phyloP scores from a whole-genome alignment of 208 protist species.

The Jaenimonas drosophilae region DNA sequence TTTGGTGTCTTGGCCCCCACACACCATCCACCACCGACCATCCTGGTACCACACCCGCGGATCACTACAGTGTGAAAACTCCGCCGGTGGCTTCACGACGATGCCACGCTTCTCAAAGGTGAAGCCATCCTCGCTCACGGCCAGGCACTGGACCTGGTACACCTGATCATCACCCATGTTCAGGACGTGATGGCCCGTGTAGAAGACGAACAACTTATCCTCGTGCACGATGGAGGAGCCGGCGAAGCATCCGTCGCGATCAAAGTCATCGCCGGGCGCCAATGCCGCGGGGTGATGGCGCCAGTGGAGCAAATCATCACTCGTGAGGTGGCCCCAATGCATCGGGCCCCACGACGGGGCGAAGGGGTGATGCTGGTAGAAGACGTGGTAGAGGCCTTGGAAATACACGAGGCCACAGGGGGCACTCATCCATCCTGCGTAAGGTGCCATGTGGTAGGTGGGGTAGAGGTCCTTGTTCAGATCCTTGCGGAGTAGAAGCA shows the following conservation, averaged over 20 bases:
- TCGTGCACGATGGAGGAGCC: constrained; percentile 32
- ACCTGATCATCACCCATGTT: constrained; percentile 26
- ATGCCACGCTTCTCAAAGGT: constrained; percentile 54
- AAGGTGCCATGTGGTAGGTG: constrained; percentile 40
- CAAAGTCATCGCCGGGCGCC: constrained; percentile 48
- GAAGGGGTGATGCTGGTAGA: constrained; percentile 50
- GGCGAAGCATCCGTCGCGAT: constrained; percentile 46
- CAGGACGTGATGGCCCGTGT: constrained; percentile 58
- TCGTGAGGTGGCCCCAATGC: constrained; percentile 55
- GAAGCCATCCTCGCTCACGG: constrained; percentile 59
- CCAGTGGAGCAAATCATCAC: constrained; percentile 54
- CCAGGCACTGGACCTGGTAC: constrained; percentile 57
- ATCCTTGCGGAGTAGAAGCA: constrained; percentile 21
- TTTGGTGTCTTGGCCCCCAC: constrained; percentile 31
- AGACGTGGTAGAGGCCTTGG: constrained; percentile 49
- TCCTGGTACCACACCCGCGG: constrained; percentile 45
- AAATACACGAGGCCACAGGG: constrained; percentile 33
- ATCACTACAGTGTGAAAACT: constrained; percentile 37
- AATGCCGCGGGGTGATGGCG: constrained; percentile 43
- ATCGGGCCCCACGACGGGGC: constrained; percentile 32
- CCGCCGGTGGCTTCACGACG: constrained; percentile 56
- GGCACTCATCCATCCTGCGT: constrained; percentile 39
- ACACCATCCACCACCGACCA: constrained; percentile 54
- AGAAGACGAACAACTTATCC: constrained; percentile 44
- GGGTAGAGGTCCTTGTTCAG: constrained; percentile 39